phyloP scores from a whole-genome alignment of 495 filamentous ascomycete species.

The Aspergillus diversus region DNA sequence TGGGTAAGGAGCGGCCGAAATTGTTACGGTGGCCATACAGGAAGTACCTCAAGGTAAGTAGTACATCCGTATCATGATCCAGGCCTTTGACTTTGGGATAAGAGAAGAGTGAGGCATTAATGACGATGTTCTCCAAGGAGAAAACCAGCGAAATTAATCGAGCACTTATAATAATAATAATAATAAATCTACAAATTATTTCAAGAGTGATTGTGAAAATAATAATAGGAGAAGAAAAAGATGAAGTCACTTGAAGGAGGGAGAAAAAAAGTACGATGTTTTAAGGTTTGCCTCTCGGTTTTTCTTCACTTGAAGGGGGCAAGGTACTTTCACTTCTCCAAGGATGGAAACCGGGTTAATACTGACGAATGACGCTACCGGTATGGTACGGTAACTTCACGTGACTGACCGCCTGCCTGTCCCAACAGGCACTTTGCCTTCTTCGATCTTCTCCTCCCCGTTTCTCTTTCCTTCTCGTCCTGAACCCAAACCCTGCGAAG shows the following conservation, averaged over 20 bases:
- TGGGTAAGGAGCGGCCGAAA: constrained; percentile 13
- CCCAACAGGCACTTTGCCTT: constrained; percentile 45
- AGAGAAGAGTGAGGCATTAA: too few relatives aligned
- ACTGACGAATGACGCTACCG: background rate
- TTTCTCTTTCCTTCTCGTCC: constrained; percentile 42
- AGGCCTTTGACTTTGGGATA: background rate
- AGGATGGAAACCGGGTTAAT: constrained; percentile 1
- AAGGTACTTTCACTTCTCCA: background rate
- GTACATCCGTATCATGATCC: background rate
- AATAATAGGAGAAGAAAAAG: too few relatives aligned
- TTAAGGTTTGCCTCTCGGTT: too few relatives aligned
- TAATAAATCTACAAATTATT: too few relatives aligned
- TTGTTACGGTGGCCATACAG: background rate
- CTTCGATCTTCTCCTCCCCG: constrained; percentile 41
- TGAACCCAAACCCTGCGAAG: constrained; percentile 47
- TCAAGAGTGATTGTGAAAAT: too few relatives aligned
- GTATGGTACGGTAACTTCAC: constrained; percentile 22
- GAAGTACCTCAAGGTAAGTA: background rate
- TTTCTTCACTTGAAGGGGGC: background rate
- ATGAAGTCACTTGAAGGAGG: too few relatives aligned
- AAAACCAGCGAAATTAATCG: too few relatives aligned
- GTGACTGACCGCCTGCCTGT: constrained; percentile 49
- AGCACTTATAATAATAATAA: too few relatives aligned
- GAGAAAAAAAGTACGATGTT: too few relatives aligned
- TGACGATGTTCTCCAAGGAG: too few relatives aligned